phyloP scores from a whole-genome alignment of 163 green algal species.

The Scenedesmus sp. region DNA sequence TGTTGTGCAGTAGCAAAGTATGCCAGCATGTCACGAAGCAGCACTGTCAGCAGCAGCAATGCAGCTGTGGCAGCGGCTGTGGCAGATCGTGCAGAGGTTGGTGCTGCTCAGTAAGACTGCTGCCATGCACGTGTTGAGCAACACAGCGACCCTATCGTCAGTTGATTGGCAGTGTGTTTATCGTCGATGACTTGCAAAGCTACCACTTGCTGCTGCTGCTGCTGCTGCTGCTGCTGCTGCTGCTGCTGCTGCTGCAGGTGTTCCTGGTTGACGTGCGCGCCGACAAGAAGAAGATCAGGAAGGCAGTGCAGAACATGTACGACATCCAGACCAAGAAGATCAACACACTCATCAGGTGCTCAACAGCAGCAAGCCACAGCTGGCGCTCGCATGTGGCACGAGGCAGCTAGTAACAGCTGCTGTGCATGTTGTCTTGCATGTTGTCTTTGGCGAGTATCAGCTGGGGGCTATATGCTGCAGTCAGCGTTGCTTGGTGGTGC shows the following conservation, averaged over 20 bases:
- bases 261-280: slow-evolving; percentile 94
- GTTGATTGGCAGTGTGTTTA: no score
- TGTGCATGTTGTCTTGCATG: no score
- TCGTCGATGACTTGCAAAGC: no score
- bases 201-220: no score
- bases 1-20: background rate
- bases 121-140: no score
- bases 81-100: background rate
- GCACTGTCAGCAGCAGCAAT: background rate
- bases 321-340: slow-evolving; percentile 99
- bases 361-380: background rate
- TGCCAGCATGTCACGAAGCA: background rate
- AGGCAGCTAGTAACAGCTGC: no score
- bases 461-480: no score
- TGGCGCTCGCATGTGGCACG: no score
- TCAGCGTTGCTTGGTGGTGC: no score
- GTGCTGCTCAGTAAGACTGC: no score
- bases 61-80: background rate
- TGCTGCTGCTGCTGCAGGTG: slow-evolving; percentile 65
- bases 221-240: background rate
- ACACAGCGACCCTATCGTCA: no score
- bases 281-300: slow-evolving; percentile 97
- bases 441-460: no score
- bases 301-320: slow-evolving; percentile 95
- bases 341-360: slow-evolving; percentile 98